Evolutionary conservation across 2,329 filamentous ascomycete genomes (phyloP).

Genomic region (Aspergillus caelatus): DNA sequence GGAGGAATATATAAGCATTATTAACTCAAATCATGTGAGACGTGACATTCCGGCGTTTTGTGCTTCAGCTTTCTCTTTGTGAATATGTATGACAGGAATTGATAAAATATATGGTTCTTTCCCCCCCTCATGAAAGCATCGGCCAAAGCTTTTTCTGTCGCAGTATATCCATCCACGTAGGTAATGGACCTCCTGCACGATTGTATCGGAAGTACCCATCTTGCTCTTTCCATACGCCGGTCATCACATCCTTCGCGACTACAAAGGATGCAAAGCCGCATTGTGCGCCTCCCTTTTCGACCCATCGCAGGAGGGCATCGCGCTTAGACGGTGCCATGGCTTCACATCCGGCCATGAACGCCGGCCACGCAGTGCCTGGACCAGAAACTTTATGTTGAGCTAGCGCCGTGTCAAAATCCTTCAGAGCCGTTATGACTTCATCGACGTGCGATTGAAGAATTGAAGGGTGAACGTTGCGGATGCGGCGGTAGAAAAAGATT

Average conservation of each 20-base stretch:
- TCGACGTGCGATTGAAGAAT: slow-evolving; percentile 44
- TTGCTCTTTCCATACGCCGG: slow-evolving; percentile 31
- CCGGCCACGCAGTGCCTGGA: slow-evolving; percentile 41
- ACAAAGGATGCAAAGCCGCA: slow-evolving; percentile 28
- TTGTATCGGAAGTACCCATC: slow-evolving; percentile 27
- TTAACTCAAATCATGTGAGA: neutral
- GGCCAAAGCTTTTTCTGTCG: slow-evolving; percentile 30
- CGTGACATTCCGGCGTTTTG: neutral
- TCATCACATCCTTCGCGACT: slow-evolving; percentile 32
- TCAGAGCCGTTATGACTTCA: slow-evolving; percentile 35
- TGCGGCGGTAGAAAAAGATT: slow-evolving; percentile 47
- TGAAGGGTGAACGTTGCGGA: slow-evolving; percentile 42
- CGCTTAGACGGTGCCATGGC: slow-evolving; percentile 28
- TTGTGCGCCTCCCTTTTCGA: slow-evolving; percentile 28
- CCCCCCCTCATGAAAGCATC: slow-evolving; percentile 27
- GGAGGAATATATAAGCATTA: neutral
- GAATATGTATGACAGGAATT: neutral
- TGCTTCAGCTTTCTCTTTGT: neutral
- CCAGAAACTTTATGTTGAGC: slow-evolving; percentile 17
- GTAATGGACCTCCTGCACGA: slow-evolving; percentile 23
- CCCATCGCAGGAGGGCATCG: slow-evolving; percentile 24
- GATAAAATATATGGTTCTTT: neutral
- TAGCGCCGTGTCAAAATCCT: slow-evolving; percentile 32
- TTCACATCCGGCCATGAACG: slow-evolving; percentile 47
- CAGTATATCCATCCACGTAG: slow-evolving; percentile 33